phyloP scores from a whole-genome alignment of 305 asterid genomes.

The Fraxinus velutina region DNA sequence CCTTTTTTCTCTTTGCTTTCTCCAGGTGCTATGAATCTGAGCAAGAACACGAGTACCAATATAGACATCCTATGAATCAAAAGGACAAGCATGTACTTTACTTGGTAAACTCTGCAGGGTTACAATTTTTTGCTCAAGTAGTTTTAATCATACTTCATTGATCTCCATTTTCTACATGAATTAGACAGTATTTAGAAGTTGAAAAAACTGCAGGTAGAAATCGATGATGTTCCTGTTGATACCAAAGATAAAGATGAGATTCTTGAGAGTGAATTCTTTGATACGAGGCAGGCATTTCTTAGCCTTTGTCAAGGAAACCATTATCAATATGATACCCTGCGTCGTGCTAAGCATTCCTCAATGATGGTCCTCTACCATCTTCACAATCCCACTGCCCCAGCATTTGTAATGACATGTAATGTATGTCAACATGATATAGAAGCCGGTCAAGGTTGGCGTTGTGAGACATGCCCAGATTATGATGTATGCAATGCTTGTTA shows the following conservation, averaged over 20 bases:
- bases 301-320: constrained; percentile 98
- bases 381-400: constrained; percentile 99
- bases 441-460: constrained; percentile 98
- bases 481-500: constrained; percentile 87
- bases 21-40: constrained; percentile 90
- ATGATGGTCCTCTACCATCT: constrained; percentile 99
- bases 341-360: constrained; percentile 98
- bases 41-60: constrained; percentile 72
- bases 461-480: constrained; percentile 94
- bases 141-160: not conserved
- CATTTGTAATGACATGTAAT: constrained; percentile 78
- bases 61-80: constrained; percentile 76
- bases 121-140: not conserved
- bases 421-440: constrained; percentile 81
- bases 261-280: constrained; percentile 97
- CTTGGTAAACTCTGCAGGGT: constrained; percentile 47
- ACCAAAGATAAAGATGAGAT: constrained; percentile 90
- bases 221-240: constrained; percentile 59
- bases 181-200: constrained; percentile 17
- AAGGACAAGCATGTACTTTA: constrained; percentile 76
- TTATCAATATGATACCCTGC: constrained; percentile 95
- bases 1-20: constrained; percentile 3
- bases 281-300: constrained; percentile 92
- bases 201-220: constrained; percentile 59
- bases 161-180: constrained; percentile 10